A percentile compares a stretch with the other conserved stretches of the same genome.
Evolutionary conservation across 768 basidiomycete species (phyloP).

Genomic region (Leccinum boreale): DNA sequence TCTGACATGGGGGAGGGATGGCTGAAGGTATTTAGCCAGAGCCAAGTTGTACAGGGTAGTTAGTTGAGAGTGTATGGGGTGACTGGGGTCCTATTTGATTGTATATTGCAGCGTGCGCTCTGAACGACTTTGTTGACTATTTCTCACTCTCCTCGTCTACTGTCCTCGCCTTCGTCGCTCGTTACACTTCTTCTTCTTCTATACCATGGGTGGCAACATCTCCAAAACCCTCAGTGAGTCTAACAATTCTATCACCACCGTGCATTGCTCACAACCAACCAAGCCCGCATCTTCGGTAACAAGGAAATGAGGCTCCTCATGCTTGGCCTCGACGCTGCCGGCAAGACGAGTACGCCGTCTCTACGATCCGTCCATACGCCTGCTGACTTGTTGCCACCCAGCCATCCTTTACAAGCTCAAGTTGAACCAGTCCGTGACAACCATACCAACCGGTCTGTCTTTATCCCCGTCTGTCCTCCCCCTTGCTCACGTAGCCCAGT

Average conservation of each 20-base stretch:
- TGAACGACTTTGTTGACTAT: constrained; percentile 10
- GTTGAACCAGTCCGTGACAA: constrained; percentile 97
- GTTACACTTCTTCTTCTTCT: constrained; percentile 41
- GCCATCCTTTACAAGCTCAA: constrained; percentile 99
- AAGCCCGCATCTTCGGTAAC: constrained; percentile 94
- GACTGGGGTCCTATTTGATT: constrained; percentile 27
- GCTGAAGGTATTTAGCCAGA: constrained; percentile 81
- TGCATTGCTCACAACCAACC: constrained; percentile 4
- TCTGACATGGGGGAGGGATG: constrained; percentile 88
- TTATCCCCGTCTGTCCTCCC: not conserved
- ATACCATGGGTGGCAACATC: constrained; percentile 79
- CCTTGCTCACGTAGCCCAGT: constrained; percentile 43
- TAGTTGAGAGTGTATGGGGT: constrained; percentile 18
- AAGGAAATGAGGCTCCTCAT: constrained; percentile 98
- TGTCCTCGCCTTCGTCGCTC: constrained; percentile 52
- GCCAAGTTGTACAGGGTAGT: constrained; percentile 28
- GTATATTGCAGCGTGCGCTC: constrained; percentile 4
- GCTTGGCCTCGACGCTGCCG: constrained; percentile 96
- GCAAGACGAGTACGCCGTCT: constrained; percentile 85
- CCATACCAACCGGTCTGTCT: constrained; percentile 84
- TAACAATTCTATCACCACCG: accelerated
- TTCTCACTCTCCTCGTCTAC: constrained; percentile 18
- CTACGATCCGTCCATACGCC: not conserved
- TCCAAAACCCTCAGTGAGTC: constrained; percentile 76
- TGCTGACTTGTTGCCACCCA: constrained; percentile 32